These are phyloP conservation scores for Flaveria brownii DNA, from an alignment of 129 eudicot genomes.

Conservation along the genomic window DNA sequence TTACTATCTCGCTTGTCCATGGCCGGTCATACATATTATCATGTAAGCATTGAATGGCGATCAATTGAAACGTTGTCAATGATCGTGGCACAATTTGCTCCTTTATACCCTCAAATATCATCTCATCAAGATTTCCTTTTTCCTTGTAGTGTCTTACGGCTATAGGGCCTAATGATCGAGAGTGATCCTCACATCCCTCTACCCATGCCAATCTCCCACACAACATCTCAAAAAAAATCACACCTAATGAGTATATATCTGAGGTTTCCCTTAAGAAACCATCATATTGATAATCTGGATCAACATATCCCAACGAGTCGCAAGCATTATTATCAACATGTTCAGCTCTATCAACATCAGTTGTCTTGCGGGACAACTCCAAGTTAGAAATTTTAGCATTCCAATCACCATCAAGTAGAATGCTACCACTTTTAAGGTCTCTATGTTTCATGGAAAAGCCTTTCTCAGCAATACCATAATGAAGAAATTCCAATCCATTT, in stretches of 20 bases:
- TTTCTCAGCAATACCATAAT: neutral
- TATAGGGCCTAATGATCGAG: neutral
- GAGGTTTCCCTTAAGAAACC: neutral
- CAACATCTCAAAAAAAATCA: neutral
- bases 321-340: neutral
- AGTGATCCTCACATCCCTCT: neutral
- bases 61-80: neutral
- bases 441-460: neutral
- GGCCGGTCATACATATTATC: neutral
- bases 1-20: neutral
- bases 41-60: neutral
- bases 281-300: neutral
- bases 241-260: constrained; percentile 10
- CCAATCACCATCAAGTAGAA: constrained; percentile 10
- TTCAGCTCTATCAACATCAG: neutral
- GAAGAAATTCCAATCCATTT: neutral
- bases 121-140: neutral
- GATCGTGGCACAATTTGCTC: neutral
- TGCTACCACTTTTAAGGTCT: constrained; percentile 12
- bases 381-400: constrained; percentile 24
- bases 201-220: neutral
- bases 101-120: constrained; percentile 4
- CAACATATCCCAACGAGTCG: neutral
- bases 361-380: neutral
- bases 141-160: neutral